Evolutionary conservation across 2,329 filamentous ascomycete species (phyloP).

Genomic region (Chaetomium sp.): DNA sequence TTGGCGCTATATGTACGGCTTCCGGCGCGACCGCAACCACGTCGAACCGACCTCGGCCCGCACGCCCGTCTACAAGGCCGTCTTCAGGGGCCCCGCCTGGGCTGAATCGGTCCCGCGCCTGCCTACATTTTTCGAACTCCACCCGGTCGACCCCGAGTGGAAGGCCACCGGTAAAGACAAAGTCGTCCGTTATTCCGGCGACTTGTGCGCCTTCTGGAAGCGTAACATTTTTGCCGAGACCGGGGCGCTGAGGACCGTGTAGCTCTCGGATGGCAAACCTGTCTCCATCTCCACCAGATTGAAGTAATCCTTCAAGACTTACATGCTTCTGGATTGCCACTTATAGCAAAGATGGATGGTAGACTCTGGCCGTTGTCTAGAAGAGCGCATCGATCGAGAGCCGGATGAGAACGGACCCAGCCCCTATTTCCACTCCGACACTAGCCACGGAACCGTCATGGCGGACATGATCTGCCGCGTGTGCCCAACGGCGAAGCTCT

Average conservation of each 20-base stretch:
- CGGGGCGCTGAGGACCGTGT: slow-evolving; percentile 7
- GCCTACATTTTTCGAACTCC: slow-evolving; percentile 17
- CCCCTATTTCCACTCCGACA: too few relatives aligned
- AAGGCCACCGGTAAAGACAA: slow-evolving; percentile 9
- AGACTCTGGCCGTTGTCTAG: too few relatives aligned
- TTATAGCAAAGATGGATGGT: too few relatives aligned
- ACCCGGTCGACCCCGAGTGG: slow-evolving; percentile 14
- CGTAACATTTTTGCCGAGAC: slow-evolving; percentile 16
- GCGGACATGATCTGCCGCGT: too few relatives aligned
- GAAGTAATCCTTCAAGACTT: too few relatives aligned
- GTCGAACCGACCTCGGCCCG: slow-evolving; percentile 8
- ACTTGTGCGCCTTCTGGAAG: slow-evolving; percentile 20
- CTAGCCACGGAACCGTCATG: too few relatives aligned
- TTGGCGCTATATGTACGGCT: slow-evolving; percentile 16
- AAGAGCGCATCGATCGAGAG: too few relatives aligned
- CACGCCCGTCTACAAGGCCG: slow-evolving; percentile 4
- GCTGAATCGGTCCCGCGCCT: slow-evolving; percentile 17
- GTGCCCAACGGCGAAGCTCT: too few relatives aligned
- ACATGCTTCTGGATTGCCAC: too few relatives aligned
- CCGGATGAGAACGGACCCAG: too few relatives aligned
- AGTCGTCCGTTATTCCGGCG: slow-evolving; percentile 11
- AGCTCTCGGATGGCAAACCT: too few relatives aligned
- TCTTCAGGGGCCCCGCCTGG: slow-evolving; percentile 18
- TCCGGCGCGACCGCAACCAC: slow-evolving; percentile 11
- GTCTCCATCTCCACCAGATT: too few relatives aligned